These are phyloP conservation scores for Babesia ovis DNA, from an alignment of 169 alveolate genomes.

Conservation along the genomic window DNA sequence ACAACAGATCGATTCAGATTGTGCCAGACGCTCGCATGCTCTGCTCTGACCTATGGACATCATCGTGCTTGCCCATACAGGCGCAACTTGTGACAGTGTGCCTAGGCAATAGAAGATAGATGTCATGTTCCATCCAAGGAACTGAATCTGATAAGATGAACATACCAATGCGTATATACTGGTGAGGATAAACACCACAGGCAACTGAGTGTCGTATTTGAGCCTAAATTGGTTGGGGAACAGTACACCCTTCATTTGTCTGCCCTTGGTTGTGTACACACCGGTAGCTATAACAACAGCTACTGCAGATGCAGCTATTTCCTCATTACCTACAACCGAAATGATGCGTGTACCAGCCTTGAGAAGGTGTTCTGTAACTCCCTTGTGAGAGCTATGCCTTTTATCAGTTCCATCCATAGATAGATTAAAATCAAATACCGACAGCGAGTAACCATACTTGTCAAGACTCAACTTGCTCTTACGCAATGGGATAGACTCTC, in stretches of 20 bases:
- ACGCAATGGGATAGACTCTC: constrained; percentile 85
- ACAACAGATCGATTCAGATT: constrained; percentile 85
- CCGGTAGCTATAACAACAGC: constrained; percentile 92
- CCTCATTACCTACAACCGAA: constrained; percentile 71
- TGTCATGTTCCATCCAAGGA: constrained; percentile 80
- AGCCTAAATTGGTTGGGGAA: constrained; percentile 87
- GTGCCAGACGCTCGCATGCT: constrained; percentile 88
- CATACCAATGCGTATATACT: constrained; percentile 70
- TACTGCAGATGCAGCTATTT: constrained; percentile 67
- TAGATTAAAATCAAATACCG: constrained; percentile 72
- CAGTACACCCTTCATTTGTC: constrained; percentile 89
- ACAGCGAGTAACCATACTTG: constrained; percentile 39
- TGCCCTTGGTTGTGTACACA: constrained; percentile 90
- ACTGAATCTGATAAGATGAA: constrained; percentile 72
- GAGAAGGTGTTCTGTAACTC: constrained; percentile 56
- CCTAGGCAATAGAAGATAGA: constrained; percentile 85
- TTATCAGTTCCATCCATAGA: constrained; percentile 76
- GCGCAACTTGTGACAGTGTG: constrained; percentile 83
- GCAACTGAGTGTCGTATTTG: constrained; percentile 80
- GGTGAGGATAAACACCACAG: constrained; percentile 74
- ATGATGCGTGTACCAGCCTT: constrained; percentile 77
- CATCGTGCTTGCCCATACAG: constrained; percentile 95
- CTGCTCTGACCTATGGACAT: constrained; percentile 90
- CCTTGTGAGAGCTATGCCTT: constrained; percentile 76
- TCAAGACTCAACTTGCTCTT: constrained; percentile 74